Conservation (phyloP, 768 basidiomycete genomes). For the Galerina sulciceps region DNA sequence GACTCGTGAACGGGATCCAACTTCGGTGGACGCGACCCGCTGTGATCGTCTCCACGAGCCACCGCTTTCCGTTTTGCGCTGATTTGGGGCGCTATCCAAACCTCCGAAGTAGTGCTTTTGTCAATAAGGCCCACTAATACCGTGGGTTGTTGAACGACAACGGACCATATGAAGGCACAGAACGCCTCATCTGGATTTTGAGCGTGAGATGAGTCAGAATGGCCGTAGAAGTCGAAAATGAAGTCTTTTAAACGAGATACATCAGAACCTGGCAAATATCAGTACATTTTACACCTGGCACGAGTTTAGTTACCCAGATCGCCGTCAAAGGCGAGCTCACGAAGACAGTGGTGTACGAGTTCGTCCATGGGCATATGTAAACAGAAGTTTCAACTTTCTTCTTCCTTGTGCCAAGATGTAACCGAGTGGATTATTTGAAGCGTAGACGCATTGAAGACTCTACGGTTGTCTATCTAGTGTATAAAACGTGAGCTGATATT, state of each 20-base stretch:
- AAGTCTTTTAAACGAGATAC: constrained; percentile 75
- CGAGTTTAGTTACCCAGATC: constrained; percentile 73
- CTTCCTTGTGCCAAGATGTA: no score
- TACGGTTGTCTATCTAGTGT: no score
- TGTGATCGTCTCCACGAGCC: constrained; percentile 53
- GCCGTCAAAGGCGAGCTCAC: constrained; percentile 89
- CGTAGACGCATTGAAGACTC: no score
- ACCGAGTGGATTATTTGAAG: no score
- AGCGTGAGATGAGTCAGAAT: constrained; percentile 36
- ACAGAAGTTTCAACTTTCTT: not conserved
- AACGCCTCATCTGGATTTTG: constrained; percentile 79
- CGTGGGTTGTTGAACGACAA: constrained; percentile 75
- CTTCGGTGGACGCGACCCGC: constrained; percentile 45
- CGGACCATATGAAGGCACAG: constrained; percentile 81
- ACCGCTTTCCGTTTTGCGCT: constrained; percentile 70
- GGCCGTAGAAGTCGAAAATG: constrained; percentile 65
- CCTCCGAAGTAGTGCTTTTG: constrained; percentile 60
- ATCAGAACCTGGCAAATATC: constrained; percentile 64
- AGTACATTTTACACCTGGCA: constrained; percentile 27
- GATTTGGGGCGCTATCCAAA: constrained; percentile 78
- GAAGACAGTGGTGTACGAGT: constrained; percentile 81
- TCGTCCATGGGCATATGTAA: constrained; percentile 65
- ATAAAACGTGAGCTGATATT: no score
- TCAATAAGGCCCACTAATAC: constrained; percentile 78
- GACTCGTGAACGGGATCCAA: constrained; percentile 62